Conservation (phyloP, 176 grass and related monocot genomes). For the Leersia perrieri region DNA sequence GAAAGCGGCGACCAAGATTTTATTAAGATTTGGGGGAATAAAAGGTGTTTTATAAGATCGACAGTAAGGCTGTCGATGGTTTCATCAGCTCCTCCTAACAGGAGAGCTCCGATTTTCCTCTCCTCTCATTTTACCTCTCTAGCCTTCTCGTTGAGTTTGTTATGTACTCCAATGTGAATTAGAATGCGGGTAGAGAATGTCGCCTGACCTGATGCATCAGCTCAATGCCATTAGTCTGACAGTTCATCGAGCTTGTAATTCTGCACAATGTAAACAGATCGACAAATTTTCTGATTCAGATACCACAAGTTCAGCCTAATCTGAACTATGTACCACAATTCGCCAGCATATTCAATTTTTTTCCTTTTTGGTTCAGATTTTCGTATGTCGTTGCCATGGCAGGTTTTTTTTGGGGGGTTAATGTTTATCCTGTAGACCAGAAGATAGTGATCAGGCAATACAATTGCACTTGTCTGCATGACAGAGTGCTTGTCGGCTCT, state of each 20-base stretch:
- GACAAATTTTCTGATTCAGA: not conserved
- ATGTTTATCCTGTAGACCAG: not conserved
- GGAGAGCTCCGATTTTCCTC: no score
- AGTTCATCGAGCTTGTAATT: not conserved
- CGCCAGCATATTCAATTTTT: not conserved
- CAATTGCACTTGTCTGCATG: not conserved
- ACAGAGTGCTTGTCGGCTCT: not conserved
- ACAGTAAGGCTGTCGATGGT: no score
- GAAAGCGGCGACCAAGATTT: no score
- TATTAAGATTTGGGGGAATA: no score
- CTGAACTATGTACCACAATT: not conserved
- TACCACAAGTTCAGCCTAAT: not conserved
- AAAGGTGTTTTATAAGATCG: no score
- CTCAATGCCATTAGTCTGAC: not conserved
- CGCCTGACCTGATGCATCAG: slow-evolving; percentile 5
- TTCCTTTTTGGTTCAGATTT: not conserved
- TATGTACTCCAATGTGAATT: not conserved
- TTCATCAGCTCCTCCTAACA: no score
- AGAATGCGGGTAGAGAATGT: not conserved
- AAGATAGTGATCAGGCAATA: not conserved
- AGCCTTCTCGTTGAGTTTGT: no score
- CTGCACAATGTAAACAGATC: not conserved
- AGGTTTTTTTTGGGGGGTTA: no score
- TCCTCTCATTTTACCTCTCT: no score
- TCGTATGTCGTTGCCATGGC: not conserved